phyloP scores from a whole-genome alignment of 2,329 filamentous ascomycete species.

The Alternaria novae-zelandiae region DNA sequence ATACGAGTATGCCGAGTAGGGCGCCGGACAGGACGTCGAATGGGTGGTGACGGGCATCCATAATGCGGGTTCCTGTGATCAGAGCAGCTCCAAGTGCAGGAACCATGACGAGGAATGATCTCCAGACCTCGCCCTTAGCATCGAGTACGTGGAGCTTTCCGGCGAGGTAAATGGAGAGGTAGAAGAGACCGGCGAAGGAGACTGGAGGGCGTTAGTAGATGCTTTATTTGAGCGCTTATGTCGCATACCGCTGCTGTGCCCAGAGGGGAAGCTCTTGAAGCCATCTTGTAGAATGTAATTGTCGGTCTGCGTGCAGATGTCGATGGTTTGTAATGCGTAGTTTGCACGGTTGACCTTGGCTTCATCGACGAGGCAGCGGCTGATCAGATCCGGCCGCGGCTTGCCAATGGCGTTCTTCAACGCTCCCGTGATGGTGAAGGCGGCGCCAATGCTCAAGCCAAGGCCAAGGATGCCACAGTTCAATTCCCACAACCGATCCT shows the following conservation, averaged over 20 bases:
- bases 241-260: constrained; percentile 60
- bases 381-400: constrained; percentile 65
- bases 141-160: constrained; percentile 66
- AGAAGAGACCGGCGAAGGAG: constrained; percentile 65
- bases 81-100: constrained; percentile 62
- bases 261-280: constrained; percentile 65
- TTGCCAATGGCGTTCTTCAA: constrained; percentile 67
- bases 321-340: constrained; percentile 29
- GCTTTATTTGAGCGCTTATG: neutral
- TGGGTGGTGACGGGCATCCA: constrained; percentile 67
- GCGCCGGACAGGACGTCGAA: constrained; percentile 66
- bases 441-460: constrained; percentile 59
- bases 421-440: constrained; percentile 63
- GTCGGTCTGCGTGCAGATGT: constrained; percentile 60
- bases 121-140: constrained; percentile 67
- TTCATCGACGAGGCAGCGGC: constrained; percentile 44
- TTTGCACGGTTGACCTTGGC: constrained; percentile 8
- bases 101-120: constrained; percentile 60
- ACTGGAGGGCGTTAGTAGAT: constrained; percentile 47
- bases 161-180: constrained; percentile 65
- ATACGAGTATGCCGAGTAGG: constrained; percentile 59
- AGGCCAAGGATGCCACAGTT: constrained; percentile 67
- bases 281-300: constrained; percentile 62
- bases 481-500: constrained; percentile 66
- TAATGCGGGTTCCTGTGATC: constrained; percentile 64